Percentiles rank a stretch among this genome's conserved stretches.
Evolutionary conservation across 1,284 basidiomycete genomes (phyloP).

Genomic region (Cutaneotrichosporon sp.): DNA sequence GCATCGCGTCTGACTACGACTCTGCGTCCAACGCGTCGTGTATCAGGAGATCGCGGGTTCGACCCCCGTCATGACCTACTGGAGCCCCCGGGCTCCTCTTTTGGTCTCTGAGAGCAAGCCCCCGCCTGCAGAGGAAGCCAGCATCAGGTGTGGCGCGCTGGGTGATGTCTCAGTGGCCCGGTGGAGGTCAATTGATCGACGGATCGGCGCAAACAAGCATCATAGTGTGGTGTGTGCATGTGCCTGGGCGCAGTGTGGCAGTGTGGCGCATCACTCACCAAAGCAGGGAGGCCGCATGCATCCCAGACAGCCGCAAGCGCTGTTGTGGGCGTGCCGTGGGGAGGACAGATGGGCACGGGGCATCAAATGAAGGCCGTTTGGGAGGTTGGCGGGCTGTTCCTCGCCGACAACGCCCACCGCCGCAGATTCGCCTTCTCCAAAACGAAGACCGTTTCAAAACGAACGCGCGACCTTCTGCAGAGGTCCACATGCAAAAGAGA

Average conservation of each 20-base stretch:
- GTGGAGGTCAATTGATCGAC: not conserved
- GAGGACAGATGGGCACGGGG: no score
- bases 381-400: no score
- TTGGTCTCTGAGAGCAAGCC: not conserved
- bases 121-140: not conserved
- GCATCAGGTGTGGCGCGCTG: not conserved
- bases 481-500: no score
- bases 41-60: constrained; percentile 8
- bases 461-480: no score
- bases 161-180: not conserved
- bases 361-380: no score
- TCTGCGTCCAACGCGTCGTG: not conserved
- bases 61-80: constrained; percentile 7
- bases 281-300: no score
- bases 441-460: no score
- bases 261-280: no score
- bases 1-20: constrained; percentile 20
- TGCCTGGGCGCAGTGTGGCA: not conserved
- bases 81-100: not conserved
- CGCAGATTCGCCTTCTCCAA: no score
- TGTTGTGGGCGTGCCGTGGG: no score
- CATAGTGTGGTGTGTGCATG: not conserved
- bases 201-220: not conserved
- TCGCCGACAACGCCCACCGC: no score
- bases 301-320: no score